phyloP scores from a whole-genome alignment of 805 yeast genomes.

The Barnettozyma salicaria region DNA sequence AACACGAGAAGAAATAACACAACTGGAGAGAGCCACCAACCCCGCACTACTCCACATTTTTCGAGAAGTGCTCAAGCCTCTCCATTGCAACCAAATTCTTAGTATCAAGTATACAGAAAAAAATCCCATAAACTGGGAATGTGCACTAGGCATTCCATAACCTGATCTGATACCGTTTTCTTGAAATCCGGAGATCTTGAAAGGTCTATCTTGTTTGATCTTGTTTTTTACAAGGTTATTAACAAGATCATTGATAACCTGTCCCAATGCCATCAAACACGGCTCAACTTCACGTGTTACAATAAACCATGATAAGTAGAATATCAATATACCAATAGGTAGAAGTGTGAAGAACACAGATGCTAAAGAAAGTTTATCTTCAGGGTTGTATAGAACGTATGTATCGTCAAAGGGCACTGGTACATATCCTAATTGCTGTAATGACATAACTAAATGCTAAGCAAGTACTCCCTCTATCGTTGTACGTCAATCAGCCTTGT shows the following conservation, averaged over 20 bases:
- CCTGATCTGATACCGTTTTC: conserved; percentile 44
- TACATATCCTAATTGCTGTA: conserved; percentile 13
- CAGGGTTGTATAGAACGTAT: conserved; percentile 70
- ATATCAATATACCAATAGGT: conserved; percentile 74
- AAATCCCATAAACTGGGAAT: conserved; percentile 92
- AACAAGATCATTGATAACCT: conserved; percentile 65
- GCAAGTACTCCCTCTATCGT: too few relatives aligned
- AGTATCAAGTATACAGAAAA: conserved; percentile 54
- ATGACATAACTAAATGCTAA: too few relatives aligned
- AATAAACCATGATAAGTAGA: conserved; percentile 79
- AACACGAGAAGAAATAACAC: conserved; percentile 66
- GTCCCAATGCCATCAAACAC: conserved; percentile 78
- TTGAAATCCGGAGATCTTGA: conserved; percentile 31
- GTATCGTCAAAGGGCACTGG: conserved; percentile 78
- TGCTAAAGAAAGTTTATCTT: conserved; percentile 50
- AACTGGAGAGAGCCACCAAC: conserved; percentile 26
- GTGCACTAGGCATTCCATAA: conserved; percentile 97
- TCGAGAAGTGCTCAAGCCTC: conserved; percentile 26
- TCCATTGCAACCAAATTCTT: conserved; percentile 38
- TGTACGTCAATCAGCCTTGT: too few relatives aligned
- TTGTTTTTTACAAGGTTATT: conserved; percentile 63
- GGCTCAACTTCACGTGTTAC: conserved; percentile 82
- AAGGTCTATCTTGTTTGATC: conserved; percentile 72
- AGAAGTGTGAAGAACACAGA: conserved; percentile 71
- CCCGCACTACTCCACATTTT: conserved; percentile 28